Evolutionary conservation across 2,329 filamentous ascomycete species (phyloP).

Genomic region (Cladosporium velox): DNA sequence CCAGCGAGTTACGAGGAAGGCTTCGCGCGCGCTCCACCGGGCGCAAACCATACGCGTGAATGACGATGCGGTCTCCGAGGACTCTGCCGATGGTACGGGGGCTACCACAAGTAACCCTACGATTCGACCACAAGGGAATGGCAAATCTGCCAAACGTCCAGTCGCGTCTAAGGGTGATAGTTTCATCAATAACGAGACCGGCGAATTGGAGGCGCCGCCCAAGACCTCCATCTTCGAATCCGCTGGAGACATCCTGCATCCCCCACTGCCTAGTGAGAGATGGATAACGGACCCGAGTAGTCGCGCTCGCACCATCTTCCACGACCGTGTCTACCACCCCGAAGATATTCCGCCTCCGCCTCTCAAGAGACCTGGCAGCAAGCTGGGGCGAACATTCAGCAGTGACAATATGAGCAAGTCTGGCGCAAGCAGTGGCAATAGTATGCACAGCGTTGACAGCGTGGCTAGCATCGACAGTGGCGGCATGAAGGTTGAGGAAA

Average conservation of each 20-base stretch:
- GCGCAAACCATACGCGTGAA: constrained; percentile 69
- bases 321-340: constrained; percentile 93
- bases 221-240: constrained; percentile 94
- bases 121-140: constrained; percentile 30
- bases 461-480: constrained; percentile 61
- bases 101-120: constrained; percentile 35
- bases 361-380: constrained; percentile 40
- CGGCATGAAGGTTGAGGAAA: constrained; percentile 90
- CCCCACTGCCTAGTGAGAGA: constrained; percentile 76
- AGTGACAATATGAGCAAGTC: constrained; percentile 39
- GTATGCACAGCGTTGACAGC: constrained; percentile 57
- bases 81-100: constrained; percentile 27
- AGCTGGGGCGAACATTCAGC: constrained; percentile 41
- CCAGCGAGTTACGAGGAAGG: constrained; percentile 31
- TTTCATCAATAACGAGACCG: constrained; percentile 44
- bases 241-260: constrained; percentile 87
- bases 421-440: constrained; percentile 36
- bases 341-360: constrained; percentile 86
- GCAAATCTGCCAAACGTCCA: constrained; percentile 41
- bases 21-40: constrained; percentile 46
- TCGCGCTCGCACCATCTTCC: constrained; percentile 88
- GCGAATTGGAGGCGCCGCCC: constrained; percentile 64
- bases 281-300: constrained; percentile 82
- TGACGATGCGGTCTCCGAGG: constrained; percentile 30
- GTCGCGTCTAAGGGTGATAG: constrained; percentile 54